Base-by-base conservation (phyloP, 1,284 basidiomycete species). In the Melanopsichium pennsylvanicum region DNA sequence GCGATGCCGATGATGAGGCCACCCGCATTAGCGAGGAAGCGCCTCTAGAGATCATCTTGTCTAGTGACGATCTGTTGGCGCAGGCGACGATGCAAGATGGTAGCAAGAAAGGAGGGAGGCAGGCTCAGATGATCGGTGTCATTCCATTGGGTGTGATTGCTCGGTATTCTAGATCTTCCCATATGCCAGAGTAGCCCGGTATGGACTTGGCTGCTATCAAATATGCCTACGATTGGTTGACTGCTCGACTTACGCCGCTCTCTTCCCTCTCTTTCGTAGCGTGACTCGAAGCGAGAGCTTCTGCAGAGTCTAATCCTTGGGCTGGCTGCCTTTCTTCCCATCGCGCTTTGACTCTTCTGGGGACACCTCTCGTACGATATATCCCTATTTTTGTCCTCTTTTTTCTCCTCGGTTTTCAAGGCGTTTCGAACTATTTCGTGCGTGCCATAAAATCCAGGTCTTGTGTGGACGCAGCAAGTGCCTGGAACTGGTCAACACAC, bases 1-100 rank as follows among this genome's bases (percentile, higher is more conserved):
- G 25, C 25, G 58, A 49, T 11, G 45, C 46, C 46, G 52, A 51
- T 12, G 46, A 27, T 10, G 51, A 45, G 29, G 60, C 44, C 37
- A 43, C 54, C 38, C 60, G 52, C 48, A 63, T 22, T 27, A 63
- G 48, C 48, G 60, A 63, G 35, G 25, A 26, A 22, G 54, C 60
- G 44, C 48, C 48, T 63, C 60, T 51, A n/a, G 60, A 57, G 44
- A 63, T 57, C 60, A 63, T 63, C 35, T 44, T 63, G 52, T n/a
- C 9, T n/a, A 13, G 40, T 11, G 39, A 26, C 33, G 49, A 26
- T 43, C 31, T 34, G 21, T 19, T 16, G 48, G 32, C 12, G 16
- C 13, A 29, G 39, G 13, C 13, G 23, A n/a, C 3, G 39, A 35
- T 36, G 34, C 11, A n/a, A n/a, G n/a, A n/a, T n/a, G 38, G 11